These are phyloP conservation scores for Aspergillus ruber DNA, from an alignment of 2,329 filamentous ascomycete genomes.

Conservation along the genomic window DNA sequence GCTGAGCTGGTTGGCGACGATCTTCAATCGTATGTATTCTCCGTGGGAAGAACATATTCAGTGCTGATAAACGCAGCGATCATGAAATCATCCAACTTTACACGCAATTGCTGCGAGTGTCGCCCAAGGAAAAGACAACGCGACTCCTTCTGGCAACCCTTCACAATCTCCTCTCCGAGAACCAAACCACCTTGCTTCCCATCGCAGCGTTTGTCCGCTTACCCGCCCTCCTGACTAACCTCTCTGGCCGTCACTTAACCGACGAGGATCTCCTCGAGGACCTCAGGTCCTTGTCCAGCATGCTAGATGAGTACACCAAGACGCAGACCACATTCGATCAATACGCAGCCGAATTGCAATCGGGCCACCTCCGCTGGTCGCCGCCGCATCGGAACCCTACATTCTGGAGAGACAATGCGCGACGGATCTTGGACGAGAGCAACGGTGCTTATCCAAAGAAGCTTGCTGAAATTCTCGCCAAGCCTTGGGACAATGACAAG, in stretches of 20 bases:
- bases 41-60: background rate
- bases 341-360: constrained; percentile 73
- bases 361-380: constrained; percentile 86
- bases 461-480: constrained; percentile 75
- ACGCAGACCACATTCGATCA: constrained; percentile 62
- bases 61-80: constrained; percentile 53
- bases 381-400: constrained; percentile 78
- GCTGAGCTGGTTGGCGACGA: constrained; percentile 64
- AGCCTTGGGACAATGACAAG: constrained; percentile 79
- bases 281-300: constrained; percentile 47
- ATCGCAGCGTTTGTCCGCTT: constrained; percentile 81
- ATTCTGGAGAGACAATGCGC: constrained; percentile 90
- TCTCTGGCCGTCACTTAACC: constrained; percentile 47
- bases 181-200: constrained; percentile 64
- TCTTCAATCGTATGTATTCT: constrained; percentile 51
- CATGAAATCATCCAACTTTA: constrained; percentile 89
- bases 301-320: constrained; percentile 78
- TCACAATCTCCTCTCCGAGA: constrained; percentile 74
- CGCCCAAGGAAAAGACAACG: constrained; percentile 96
- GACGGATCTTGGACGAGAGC: constrained; percentile 76
- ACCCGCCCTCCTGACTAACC: constrained; percentile 54
- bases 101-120: constrained; percentile 83
- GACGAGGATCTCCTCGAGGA: constrained; percentile 46
- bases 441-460: constrained; percentile 72
- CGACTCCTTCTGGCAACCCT: constrained; percentile 84